Evolutionary conservation across 805 yeast genomes (phyloP), one percentile per base, ranked within the genome.

Genomic region (Wickerhamiella siamensis): DNA sequence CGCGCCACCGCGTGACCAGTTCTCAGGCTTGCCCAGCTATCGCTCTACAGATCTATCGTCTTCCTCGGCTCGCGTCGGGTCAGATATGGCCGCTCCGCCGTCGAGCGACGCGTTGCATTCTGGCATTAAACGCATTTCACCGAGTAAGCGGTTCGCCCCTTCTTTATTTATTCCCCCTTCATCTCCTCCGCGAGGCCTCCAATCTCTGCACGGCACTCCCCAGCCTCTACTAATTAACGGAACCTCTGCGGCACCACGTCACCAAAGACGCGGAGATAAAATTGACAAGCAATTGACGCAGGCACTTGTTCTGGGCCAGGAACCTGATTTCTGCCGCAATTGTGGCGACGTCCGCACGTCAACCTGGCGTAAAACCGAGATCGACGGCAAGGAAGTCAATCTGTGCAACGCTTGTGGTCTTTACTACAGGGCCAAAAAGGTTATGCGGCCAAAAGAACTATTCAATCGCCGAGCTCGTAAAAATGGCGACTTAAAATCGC

Each of bases 361-460:
- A 2, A 42, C 50, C 1, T 52, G 56, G 56, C 48, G 56, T 19
- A 19, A 32, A 19, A 36, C 38, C 21, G 41, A 45, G 9, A 38
- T 45, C 4, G 46, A 44, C 18, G 46, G 43, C 32, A 35, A 32
- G 18, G 43, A 46, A 9, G 37, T 32, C 26, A 41, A 33, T 17
- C 46, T 55, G 31, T 54, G 58, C 39, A 54, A 54, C 32, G 53
- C 62, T n/a, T 58, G 62, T 38, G 62, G 62, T 5, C 42, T 58
- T n/a, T 58, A 55, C 44, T 53, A 47, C 42, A 43, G 47, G 36
- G 42, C 50, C 15, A 54, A 58, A 40, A 47, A 49, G 20, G 44
- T 46, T 20, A 57, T 57, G 61, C 50, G 62, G 15, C 62, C 62
- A 4, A 43, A 45, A n/a, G 41, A 45, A 31, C 44, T 51, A n/a